Evolutionary conservation across 345 rosid genomes (phyloP).

Genomic region (Heritiera fomes): DNA sequence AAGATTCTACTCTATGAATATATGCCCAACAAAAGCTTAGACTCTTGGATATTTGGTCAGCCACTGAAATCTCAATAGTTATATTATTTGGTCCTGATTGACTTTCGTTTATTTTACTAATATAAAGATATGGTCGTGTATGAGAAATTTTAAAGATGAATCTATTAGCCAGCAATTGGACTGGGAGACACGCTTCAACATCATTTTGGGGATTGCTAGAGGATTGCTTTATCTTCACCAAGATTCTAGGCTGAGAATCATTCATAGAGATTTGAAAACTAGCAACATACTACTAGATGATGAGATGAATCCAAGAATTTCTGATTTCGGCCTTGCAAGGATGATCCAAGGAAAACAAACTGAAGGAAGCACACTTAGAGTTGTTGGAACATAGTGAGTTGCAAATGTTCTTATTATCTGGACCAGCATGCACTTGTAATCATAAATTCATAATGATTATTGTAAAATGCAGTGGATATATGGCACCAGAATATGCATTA

Average conservation of each 20-base stretch:
- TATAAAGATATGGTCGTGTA: background rate
- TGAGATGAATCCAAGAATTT: constrained; percentile 26
- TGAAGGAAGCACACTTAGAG: constrained; percentile 18
- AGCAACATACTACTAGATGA: constrained; percentile 23
- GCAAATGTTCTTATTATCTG: background rate
- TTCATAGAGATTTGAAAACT: constrained; percentile 26
- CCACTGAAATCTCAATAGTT: background rate
- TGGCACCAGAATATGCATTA: constrained; percentile 8
- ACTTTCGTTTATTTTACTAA: background rate
- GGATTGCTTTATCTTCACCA: constrained; percentile 28
- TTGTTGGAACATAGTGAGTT: constrained; percentile 26
- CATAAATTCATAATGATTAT: background rate
- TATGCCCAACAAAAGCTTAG: constrained; percentile 66
- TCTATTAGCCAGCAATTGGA: background rate
- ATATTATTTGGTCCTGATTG: background rate
- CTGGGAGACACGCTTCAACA: constrained; percentile 22
- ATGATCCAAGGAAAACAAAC: constrained; percentile 24
- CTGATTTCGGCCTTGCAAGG: constrained; percentile 23
- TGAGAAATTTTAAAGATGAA: constrained; percentile 5
- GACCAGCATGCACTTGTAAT: background rate
- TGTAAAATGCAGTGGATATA: constrained; percentile 5
- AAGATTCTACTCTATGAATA: constrained; percentile 60
- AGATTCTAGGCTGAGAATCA: constrained; percentile 26
- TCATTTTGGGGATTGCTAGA: constrained; percentile 23
- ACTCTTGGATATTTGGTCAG: constrained; percentile 55